phyloP scores from a whole-genome alignment of 169 alveolate species.

The Plasmodium adleri region DNA sequence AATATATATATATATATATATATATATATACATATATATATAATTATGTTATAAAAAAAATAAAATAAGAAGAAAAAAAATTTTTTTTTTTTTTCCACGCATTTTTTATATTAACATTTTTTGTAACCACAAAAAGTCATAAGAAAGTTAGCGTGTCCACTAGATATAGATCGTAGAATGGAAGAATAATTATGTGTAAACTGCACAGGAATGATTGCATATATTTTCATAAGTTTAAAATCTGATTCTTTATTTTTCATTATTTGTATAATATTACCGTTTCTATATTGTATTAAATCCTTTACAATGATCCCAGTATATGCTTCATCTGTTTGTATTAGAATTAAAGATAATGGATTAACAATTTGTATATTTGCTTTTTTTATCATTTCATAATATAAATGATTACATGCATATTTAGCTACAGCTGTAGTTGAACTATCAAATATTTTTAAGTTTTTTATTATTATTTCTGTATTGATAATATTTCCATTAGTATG shows the following conservation, averaged over 20 bases:
- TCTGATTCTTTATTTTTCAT: constrained; percentile 39
- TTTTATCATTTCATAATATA: constrained; percentile 59
- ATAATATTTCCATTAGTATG: constrained; percentile 71
- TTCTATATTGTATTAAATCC: constrained; percentile 64
- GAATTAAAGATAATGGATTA: constrained; percentile 53
- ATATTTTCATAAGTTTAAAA: constrained; percentile 70
- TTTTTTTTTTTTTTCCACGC: too few species aligned
- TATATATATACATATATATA: too few species aligned
- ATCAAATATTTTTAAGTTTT: constrained; percentile 60
- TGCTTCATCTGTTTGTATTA: constrained; percentile 73
- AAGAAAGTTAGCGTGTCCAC: constrained; percentile 70
- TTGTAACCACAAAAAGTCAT: constrained; percentile 73
- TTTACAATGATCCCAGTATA: constrained; percentile 66
- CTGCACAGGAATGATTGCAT: constrained; percentile 57
- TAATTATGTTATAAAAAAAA: too few species aligned
- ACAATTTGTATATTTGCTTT: constrained; percentile 57
- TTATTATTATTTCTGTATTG: constrained; percentile 63
- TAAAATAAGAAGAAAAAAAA: too few species aligned
- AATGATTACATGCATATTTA: constrained; percentile 75
- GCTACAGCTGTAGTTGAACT: constrained; percentile 63
- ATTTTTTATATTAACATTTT: not conserved
- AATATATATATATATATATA: too few species aligned
- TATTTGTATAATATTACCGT: constrained; percentile 69
- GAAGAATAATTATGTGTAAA: constrained; percentile 66
- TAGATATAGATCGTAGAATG: constrained; percentile 64